A percentile compares a stretch with the other conserved stretches of the same genome.
phyloP scores from a whole-genome alignment of 1,284 basidiomycete species.

The Wallemia ichthyophaga region DNA sequence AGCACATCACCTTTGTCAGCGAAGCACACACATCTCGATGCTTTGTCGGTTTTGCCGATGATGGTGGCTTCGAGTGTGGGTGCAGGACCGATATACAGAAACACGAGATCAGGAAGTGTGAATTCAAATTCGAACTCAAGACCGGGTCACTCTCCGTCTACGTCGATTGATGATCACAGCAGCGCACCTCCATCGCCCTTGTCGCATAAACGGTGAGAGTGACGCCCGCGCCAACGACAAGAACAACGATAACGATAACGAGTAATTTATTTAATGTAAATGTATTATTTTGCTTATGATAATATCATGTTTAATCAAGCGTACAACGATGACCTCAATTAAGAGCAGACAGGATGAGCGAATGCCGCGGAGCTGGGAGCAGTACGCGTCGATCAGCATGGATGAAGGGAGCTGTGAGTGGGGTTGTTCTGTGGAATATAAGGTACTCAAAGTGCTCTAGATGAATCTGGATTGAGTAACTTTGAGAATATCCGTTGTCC shows the following conservation, averaged over 20 bases:
- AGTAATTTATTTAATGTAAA: no score
- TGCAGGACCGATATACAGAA: slow-evolving; percentile 28
- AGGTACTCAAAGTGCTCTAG: neutral
- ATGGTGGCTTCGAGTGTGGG: slow-evolving; percentile 58
- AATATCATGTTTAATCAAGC: neutral
- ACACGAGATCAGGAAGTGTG: slow-evolving; percentile 9
- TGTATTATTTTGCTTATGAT: neutral
- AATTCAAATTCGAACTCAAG: slow-evolving; percentile 22
- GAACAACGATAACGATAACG: no score
- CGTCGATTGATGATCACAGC: slow-evolving; percentile 41
- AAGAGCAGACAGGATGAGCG: neutral
- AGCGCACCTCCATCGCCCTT: slow-evolving; percentile 32
- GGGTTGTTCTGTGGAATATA: neutral
- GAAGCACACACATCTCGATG: slow-evolving; percentile 1
- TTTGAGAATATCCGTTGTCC: neutral
- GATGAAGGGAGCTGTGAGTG: neutral
- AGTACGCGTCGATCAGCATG: neutral
- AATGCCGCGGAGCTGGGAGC: neutral
- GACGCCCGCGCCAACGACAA: no score
- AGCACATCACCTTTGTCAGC: slow-evolving; percentile 12
- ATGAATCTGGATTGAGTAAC: neutral
- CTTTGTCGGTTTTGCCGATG: slow-evolving; percentile 39
- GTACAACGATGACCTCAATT: neutral
- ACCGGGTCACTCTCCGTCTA: slow-evolving; percentile 33
- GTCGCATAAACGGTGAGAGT: neutral